These are phyloP conservation scores for Alternaria sp. DNA, from an alignment of 2,329 filamentous ascomycete species.

Conservation along the genomic window DNA sequence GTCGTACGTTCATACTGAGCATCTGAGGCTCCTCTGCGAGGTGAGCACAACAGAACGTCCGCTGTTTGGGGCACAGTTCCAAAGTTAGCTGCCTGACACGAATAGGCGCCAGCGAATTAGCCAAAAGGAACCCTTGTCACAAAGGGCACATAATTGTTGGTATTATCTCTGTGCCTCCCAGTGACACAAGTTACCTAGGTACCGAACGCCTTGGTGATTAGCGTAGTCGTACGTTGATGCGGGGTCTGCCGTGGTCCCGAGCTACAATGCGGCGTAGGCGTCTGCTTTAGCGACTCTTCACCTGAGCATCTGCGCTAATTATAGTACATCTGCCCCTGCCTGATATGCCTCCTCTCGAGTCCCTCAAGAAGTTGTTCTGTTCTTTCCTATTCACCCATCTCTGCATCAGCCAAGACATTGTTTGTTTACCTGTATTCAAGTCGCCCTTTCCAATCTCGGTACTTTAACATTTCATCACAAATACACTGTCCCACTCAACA, in stretches of 20 bases:
- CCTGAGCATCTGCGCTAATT: background rate
- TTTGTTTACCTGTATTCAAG: background rate
- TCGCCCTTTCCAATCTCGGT: background rate
- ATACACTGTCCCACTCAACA: background rate
- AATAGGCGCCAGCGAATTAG: background rate
- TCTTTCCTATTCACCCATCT: background rate
- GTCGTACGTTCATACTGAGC: background rate
- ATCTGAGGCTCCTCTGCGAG: background rate
- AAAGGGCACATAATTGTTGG: background rate
- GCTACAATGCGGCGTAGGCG: background rate
- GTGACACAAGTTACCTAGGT: background rate
- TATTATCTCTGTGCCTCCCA: background rate
- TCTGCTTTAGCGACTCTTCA: background rate
- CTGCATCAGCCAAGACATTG: background rate
- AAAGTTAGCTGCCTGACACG: background rate
- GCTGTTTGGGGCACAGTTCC: background rate
- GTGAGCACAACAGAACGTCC: background rate
- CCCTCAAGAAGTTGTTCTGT: background rate
- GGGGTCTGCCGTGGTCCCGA: background rate
- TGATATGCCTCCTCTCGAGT: background rate
- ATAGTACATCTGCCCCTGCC: background rate
- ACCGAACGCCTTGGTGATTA: background rate
- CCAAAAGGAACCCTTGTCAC: background rate
- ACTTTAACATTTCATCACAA: background rate
- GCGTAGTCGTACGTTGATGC: background rate